Base-by-base conservation (phyloP, 345 rosid genomes). In the Populus nigra region DNA sequence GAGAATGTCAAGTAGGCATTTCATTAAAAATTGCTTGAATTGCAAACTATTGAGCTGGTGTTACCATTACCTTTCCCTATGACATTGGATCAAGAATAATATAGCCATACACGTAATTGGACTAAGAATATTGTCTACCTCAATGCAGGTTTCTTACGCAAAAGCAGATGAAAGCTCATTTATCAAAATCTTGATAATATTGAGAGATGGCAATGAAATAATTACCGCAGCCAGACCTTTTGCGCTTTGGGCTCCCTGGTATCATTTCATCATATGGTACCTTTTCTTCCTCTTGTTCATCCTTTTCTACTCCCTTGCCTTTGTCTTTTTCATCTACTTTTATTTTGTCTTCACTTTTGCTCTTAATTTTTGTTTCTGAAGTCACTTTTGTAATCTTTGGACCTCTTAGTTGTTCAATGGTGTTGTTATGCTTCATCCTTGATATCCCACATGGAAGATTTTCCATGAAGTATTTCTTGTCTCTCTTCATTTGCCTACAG, bases 251-350 rank as follows among this genome's bases (percentile, higher is more conserved):
- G 71, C 74, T 80, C 17, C 81, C 90, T 7, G 91, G 88, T 77
- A 89, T 82, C 93, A 91, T 88, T 79, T 91, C 95, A 27, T 81
- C 88, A 71, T 89, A 89, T 7, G 82, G 74, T 7, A 91, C 83
- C 3, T 18, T 50, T 50, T 18, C 57, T 2, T 75, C 74, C 69
- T 63, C 53, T 38, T 59, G 57, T 41, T 17, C 20, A 29, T n/a
- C 10, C 25, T n/a, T 59, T n/a, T 59, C 25, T 55, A 55, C 22
- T 55, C 17, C 35, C 16, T 27, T 63, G 33, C 29, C 31, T 8
- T 11, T 63, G 45, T 41, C 45, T 41, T 41, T 41, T 41, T 10
- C 45, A 41, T 41, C 45, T 9, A 10, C 45, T 41, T 41, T 8
- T 9, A 41, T 2, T 41, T 41, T 41, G 13, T 63, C 69, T 45